Evolutionary conservation across 495 filamentous ascomycete species (phyloP), one percentile per base, ranked within the genome.

Genomic region (Penicillium cosmopolitanum): DNA sequence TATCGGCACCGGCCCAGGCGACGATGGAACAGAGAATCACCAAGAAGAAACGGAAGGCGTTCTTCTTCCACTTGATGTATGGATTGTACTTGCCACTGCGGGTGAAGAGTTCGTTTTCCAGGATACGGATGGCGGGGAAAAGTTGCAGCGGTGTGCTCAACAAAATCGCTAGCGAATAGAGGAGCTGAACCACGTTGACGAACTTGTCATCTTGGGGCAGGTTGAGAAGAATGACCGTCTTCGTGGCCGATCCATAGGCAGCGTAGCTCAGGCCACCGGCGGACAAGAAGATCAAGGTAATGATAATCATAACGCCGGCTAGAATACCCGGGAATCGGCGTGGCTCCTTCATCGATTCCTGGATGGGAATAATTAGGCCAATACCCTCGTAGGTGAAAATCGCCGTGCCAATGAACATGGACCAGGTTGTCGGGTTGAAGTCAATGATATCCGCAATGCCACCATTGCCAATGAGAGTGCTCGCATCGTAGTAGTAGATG

Each of bases 311-410:
- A 55, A 97, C 91, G 55, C 82, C 82, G 34, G 84, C 91, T 52
- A 98, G 85, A 35, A 98, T 91, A 55, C 80, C 83, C 21, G 93
- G 91, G 69, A 98, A 97, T 66, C 96, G 92, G 52, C 86, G 80
- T 1, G 92, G 95, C 50, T 90, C 79, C 67, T 85, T 88, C 95
- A 98, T 98, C 3, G 93, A 95, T 68, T 95, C 91, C 74, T 98
- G 96, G 57, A 98, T 98, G 3, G 95, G 95, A 57, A 98, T 97
- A 74, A 98, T 96, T n/a, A 98, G 84, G 18, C 95, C 95, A 62
- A 98, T 93, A 18, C 95, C 95, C 69, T 98, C 95, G 63, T 97
- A 98, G 5, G 95, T 98, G 79, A 98, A 98, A 64, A 98, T 97
- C 18, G 95, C 96, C 8, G 95, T 98, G 63, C 95, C 95, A 66